phyloP scores from a whole-genome alignment of 768 basidiomycete genomes.

The Baorangia bicolor region DNA sequence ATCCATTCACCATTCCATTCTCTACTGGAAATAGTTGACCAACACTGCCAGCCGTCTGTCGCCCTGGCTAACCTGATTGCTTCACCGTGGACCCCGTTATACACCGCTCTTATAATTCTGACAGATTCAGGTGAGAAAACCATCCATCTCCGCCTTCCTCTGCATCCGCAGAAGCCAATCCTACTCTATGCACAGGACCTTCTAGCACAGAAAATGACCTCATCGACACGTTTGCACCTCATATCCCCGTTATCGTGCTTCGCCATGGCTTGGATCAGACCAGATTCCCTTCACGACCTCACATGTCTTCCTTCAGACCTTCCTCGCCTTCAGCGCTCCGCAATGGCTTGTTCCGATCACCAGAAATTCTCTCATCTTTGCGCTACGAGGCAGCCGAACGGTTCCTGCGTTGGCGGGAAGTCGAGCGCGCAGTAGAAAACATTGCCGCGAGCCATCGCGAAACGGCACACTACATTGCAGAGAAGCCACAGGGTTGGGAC shows the following conservation, averaged over 20 bases:
- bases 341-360: constrained; percentile 60
- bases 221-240: constrained; percentile 47
- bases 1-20: constrained; percentile 58
- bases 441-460: constrained; percentile 36
- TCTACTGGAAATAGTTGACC: constrained; percentile 53
- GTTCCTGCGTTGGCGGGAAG: constrained; percentile 71
- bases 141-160: background rate
- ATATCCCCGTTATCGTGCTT: constrained; percentile 59
- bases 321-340: constrained; percentile 51
- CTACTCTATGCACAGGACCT: constrained; percentile 21
- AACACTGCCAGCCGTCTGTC: constrained; percentile 49
- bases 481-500: constrained; percentile 44
- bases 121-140: constrained; percentile 44
- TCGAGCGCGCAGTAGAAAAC: constrained; percentile 53
- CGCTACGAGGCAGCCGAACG: constrained; percentile 67
- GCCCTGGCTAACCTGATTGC: constrained; percentile 53
- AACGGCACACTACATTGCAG: constrained; percentile 18
- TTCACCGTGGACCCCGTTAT: constrained; percentile 56
- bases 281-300: constrained; percentile 28
- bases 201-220: constrained; percentile 41
- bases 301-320: constrained; percentile 60
- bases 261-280: constrained; percentile 39
- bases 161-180: constrained; percentile 2
- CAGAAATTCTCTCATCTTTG: constrained; percentile 55
- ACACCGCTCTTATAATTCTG: constrained; percentile 58